Base-by-base conservation (phyloP, 768 basidiomycete genomes). In the Phlegmacium glaucopus region DNA sequence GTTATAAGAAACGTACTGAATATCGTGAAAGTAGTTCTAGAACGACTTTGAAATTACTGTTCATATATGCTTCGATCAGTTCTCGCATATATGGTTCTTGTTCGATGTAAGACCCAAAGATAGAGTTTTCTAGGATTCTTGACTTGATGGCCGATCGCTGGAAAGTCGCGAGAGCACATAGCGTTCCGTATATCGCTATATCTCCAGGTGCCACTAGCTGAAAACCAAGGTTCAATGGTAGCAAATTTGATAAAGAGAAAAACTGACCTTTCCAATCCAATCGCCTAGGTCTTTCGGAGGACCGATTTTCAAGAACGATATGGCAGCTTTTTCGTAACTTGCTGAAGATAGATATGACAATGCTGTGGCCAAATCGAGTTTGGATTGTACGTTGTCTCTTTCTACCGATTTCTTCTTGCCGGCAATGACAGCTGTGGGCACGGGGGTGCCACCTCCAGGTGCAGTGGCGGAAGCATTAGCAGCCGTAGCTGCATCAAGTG, bases 81-180 rank as follows among this genome's bases (percentile, higher is more conserved):
- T 95, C 93, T 30, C 94, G 81, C 28, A 94, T 62, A 59, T 94
- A 93, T 0, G 87, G 83, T 61, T 93, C 90, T 54, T 89, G 82
- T 59, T 95, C 94, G 39, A 94, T 78, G 64, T 87, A 91, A 18
- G 79, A 69, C 9, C 81, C 74, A 58, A 95, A 92, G 8, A 72
- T 69, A 1, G 85, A 65, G 59, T 87, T 90, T 48, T 83, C 85
- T 26, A 91, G 65, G 4, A 88, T 65, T 55, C 79, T 78, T 0
- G 76, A 51, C 60, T 86, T 86, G 68, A 97, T 82, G 13, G 78
- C 74, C 0, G 78, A 72, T 6, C 95, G 80, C 4, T 80, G 68
- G 48, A 91, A 74, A 34, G 79, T 87, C 1, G 93, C 86, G 4
- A 98, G 79, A 3, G 88, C 87, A 55, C 90, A 93, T 0, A 97